phyloP scores from a whole-genome alignment of 331 rosid genomes.

The Rhamnella rubrinervis region DNA sequence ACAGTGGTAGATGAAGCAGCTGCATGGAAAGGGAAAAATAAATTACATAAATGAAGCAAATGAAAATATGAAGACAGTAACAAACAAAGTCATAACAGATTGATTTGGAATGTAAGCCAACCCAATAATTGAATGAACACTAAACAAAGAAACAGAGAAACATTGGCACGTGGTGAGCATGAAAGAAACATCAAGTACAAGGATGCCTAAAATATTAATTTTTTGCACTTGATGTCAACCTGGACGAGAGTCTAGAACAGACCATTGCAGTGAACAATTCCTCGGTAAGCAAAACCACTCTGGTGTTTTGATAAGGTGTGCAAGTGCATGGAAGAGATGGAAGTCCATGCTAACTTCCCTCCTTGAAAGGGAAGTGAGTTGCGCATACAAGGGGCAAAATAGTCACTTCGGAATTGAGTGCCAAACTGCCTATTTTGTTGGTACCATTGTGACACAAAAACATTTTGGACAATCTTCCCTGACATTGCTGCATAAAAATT shows the following conservation, averaged over 20 bases:
- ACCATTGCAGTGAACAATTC: conserved; percentile 83
- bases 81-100: background rate
- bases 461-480: conserved; percentile 88
- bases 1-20: conserved; percentile 62
- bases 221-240: conserved; percentile 43
- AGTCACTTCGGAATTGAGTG: conserved; percentile 58
- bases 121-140: conserved; percentile 11
- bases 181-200: conserved; percentile 20
- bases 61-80: background rate
- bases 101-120: background rate
- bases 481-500: conserved; percentile 87
- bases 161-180: conserved; percentile 4
- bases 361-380: conserved; percentile 62
- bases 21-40: conserved; percentile 38
- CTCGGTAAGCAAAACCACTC: conserved; percentile 46
- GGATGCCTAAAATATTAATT: conserved; percentile 31
- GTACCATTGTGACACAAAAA: conserved; percentile 72
- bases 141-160: conserved; percentile 8
- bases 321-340: conserved; percentile 76
- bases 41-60: conserved; percentile 17
- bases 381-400: conserved; percentile 65
- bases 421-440: conserved; percentile 59
- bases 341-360: conserved; percentile 88
- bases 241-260: conserved; percentile 86
- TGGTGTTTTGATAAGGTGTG: conserved; percentile 54